Conservation (phyloP, 331 rosid genomes). For the Malus hybrid region DNA sequence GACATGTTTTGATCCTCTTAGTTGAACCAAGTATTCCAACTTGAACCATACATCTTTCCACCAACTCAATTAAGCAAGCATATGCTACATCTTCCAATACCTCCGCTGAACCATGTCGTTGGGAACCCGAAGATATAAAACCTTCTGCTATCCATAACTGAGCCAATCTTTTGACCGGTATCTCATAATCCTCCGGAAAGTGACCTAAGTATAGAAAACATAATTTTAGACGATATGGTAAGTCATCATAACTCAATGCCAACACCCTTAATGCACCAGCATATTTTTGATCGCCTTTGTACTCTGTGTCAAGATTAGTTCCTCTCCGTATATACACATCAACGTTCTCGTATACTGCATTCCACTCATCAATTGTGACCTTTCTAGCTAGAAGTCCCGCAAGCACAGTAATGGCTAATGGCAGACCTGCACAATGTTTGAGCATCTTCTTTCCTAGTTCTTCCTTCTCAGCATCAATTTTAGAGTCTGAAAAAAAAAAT, state of each 20-base stretch:
- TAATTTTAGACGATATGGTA: not conserved
- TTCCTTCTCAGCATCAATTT: not conserved
- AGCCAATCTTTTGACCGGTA: not conserved
- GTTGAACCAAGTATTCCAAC: not conserved
- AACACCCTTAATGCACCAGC: not conserved
- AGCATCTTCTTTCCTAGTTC: not conserved
- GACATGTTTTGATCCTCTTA: too few relatives aligned
- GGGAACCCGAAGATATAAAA: not conserved
- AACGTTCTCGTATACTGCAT: not conserved
- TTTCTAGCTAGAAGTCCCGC: not conserved
- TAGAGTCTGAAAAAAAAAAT: not conserved
- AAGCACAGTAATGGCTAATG: not conserved
- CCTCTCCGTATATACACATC: not conserved
- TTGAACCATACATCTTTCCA: not conserved
- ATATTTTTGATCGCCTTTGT: not conserved
- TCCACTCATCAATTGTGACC: not conserved
- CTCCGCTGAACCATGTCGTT: not conserved
- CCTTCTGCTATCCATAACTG: constrained; percentile 9
- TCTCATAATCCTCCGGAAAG: not conserved
- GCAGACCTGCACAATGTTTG: not conserved
- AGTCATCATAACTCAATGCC: not conserved
- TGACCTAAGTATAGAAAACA: not conserved
- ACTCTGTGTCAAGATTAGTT: too few relatives aligned
- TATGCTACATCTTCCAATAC: not conserved
- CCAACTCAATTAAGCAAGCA: not conserved